Percentiles rank a stretch among this genome's conserved stretches.
These are phyloP conservation scores for Pseudogymnoascus sp. DNA, from an alignment of 2,329 filamentous ascomycete species.

Conservation along the genomic window DNA sequence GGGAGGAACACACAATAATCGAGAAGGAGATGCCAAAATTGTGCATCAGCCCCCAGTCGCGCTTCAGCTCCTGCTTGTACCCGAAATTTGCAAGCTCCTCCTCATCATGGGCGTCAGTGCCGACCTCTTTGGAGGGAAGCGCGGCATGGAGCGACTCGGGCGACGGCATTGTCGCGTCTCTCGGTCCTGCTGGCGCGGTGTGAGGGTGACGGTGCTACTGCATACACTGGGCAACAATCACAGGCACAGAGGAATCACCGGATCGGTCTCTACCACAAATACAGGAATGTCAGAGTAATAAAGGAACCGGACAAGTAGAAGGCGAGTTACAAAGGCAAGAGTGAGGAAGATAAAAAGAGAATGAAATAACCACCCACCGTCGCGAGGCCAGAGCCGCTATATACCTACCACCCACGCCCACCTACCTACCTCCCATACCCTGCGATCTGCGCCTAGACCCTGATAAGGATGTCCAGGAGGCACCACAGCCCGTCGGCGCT, in stretches of 20 bases:
- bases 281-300: not conserved
- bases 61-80: conserved; percentile 53
- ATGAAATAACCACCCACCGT: not conserved
- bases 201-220: not conserved
- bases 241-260: not conserved
- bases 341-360: not conserved
- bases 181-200: not conserved
- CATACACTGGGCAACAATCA: not conserved
- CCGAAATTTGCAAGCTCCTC: conserved; percentile 49
- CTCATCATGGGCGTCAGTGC: conserved; percentile 36
- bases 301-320: not conserved
- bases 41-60: conserved; percentile 53
- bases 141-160: not conserved
- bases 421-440: not conserved
- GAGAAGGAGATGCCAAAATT: conserved; percentile 59
- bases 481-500: not conserved
- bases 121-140: not conserved
- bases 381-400: not conserved
- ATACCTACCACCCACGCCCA: not conserved
- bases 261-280: not conserved
- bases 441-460: not conserved
- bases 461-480: not conserved
- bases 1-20: conserved; percentile 45
- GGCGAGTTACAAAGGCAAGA: not conserved
- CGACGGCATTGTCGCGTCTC: not conserved